Evolutionary conservation across 768 basidiomycete species (phyloP).

Genomic region (Tremella fuciformis): DNA sequence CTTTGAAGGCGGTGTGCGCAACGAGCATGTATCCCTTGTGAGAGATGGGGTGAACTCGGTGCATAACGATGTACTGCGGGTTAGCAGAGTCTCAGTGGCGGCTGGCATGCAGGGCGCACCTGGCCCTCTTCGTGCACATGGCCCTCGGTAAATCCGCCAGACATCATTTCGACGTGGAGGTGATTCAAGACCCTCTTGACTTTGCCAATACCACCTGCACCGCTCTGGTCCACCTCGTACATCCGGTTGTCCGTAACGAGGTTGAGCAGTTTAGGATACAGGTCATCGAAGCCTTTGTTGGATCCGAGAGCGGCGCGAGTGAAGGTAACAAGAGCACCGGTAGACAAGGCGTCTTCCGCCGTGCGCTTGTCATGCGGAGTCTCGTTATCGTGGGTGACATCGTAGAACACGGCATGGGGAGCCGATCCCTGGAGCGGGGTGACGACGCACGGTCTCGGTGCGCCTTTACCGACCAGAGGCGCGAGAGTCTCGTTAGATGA

Average conservation of each 20-base stretch:
- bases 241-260: slow-evolving; percentile 76
- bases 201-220: slow-evolving; percentile 55
- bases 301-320: slow-evolving; percentile 83
- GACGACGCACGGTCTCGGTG: slow-evolving; percentile 68
- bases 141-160: slow-evolving; percentile 82
- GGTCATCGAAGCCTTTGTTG: slow-evolving; percentile 94
- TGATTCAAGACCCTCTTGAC: slow-evolving; percentile 72
- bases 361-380: slow-evolving; percentile 83
- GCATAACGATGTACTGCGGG: slow-evolving; percentile 81
- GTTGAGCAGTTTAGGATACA: slow-evolving; percentile 91
- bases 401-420: slow-evolving; percentile 92
- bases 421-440: slow-evolving; percentile 76
- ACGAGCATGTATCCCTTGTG: slow-evolving; percentile 91
- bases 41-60: slow-evolving; percentile 83
- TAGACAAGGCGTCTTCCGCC: slow-evolving; percentile 91
- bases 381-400: slow-evolving; percentile 97
- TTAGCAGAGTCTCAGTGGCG: neutral
- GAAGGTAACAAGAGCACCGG: slow-evolving; percentile 88
- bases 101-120: slow-evolving; percentile 57
- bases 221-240: slow-evolving; percentile 60
- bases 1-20: slow-evolving; percentile 86
- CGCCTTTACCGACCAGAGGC: slow-evolving; percentile 79
- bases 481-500: slow-evolving; percentile 71
- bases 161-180: slow-evolving; percentile 85
- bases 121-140: slow-evolving; percentile 97